Conservation (phyloP, 1,284 basidiomycete genomes). For the Gymnopus androsaceus region DNA sequence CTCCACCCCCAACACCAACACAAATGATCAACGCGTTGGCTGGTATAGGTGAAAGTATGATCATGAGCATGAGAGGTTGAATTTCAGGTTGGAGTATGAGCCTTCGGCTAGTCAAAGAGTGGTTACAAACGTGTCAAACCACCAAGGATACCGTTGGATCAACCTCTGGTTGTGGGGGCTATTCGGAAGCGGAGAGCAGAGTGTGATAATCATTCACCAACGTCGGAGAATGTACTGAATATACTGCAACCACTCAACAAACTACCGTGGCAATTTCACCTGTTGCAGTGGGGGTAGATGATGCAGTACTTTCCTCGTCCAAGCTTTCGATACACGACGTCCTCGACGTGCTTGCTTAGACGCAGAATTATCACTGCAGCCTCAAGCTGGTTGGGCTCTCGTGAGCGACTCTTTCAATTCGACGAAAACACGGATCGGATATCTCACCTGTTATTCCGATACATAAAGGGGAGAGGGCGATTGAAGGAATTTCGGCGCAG, state of each 20-base stretch:
- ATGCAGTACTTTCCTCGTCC: conserved; percentile 48
- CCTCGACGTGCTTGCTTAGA: conserved; percentile 78
- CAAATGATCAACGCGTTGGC: conserved; percentile 88
- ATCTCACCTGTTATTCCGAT: conserved; percentile 85
- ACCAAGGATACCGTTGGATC: conserved; percentile 86
- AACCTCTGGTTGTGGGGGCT: conserved; percentile 78
- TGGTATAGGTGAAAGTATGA: conserved; percentile 92
- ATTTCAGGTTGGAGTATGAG: conserved; percentile 87
- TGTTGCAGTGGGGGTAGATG: conserved; percentile 36
- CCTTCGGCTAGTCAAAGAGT: conserved; percentile 56
- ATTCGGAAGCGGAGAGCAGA: conserved; percentile 70
- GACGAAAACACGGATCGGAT: conserved; percentile 74
- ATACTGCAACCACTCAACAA: conserved; percentile 65
- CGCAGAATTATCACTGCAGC: conserved; percentile 70
- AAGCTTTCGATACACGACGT: conserved; percentile 76
- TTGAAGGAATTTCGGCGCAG: conserved; percentile 93
- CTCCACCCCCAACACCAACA: conserved; percentile 89
- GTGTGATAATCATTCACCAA: conserved; percentile 48
- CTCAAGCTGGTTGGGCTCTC: conserved; percentile 79
- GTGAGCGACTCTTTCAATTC: conserved; percentile 80
- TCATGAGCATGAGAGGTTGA: conserved; percentile 81
- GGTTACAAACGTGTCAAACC: conserved; percentile 85
- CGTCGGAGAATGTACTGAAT: conserved; percentile 18
- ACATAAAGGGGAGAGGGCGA: conserved; percentile 88
- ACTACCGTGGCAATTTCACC: conserved; percentile 74